Conservation (phyloP, 768 basidiomycete species). For the Tylopilus felleus region DNA sequence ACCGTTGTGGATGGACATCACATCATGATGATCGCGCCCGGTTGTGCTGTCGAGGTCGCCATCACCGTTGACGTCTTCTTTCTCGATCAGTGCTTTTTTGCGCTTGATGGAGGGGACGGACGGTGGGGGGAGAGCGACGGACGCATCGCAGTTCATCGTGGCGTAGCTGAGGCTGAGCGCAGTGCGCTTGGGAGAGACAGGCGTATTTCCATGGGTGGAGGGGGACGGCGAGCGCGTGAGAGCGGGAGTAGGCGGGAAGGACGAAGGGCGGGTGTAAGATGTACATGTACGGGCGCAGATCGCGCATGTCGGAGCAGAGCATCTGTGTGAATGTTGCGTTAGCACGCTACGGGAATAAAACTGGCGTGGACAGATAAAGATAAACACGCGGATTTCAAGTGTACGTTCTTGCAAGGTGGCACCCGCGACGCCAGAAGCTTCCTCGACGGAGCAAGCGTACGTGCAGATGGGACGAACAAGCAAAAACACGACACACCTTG, state of each 20-base stretch:
- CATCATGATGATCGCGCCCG: conserved; percentile 1
- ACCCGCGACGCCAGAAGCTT: neutral
- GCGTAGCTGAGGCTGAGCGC: conserved; percentile 24
- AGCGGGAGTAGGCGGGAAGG: conserved; percentile 36
- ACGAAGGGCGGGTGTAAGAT: conserved; percentile 29
- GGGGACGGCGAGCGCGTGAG: conserved; percentile 34
- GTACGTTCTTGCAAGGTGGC: neutral
- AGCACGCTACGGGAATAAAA: neutral
- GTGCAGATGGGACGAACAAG: neutral
- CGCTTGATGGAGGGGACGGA: conserved; percentile 18
- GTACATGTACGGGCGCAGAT: conserved; percentile 39
- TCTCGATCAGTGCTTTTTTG: conserved; percentile 27
- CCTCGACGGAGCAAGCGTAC: neutral
- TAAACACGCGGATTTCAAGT: neutral
- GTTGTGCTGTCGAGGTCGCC: neutral
- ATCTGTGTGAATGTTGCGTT: conserved; percentile 21
- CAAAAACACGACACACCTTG: conserved; percentile 17
- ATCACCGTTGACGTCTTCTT: conserved; percentile 17
- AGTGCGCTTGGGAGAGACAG: conserved; percentile 27
- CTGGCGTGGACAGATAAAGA: neutral
- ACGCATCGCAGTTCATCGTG: conserved; percentile 22
- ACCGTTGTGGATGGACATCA: neutral
- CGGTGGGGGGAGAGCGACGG: neutral
- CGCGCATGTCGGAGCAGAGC: conserved; percentile 32
- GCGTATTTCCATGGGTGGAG: conserved; percentile 10